Evolutionary conservation across 2,329 filamentous ascomycete species (phyloP).

Genomic region (Sclerotinia trifoliorum): DNA sequence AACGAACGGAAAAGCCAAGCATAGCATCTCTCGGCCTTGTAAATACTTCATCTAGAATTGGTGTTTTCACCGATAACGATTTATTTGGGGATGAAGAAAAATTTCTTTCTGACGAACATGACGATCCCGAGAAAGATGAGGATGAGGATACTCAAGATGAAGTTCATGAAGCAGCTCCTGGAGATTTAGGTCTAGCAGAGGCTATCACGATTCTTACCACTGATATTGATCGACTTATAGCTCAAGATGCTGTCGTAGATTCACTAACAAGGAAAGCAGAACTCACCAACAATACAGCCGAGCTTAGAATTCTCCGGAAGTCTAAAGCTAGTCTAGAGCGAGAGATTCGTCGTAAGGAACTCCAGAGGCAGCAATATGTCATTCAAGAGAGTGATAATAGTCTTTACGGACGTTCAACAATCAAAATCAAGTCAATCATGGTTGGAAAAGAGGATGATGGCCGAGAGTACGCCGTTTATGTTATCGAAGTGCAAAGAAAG

Average conservation of each 20-base stretch:
- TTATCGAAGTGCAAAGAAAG: slow-evolving; percentile 85
- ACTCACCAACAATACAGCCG: slow-evolving; percentile 92
- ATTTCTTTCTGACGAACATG: slow-evolving; percentile 81
- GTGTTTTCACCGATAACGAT: slow-evolving; percentile 91
- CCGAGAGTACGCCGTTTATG: slow-evolving; percentile 88
- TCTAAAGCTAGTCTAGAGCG: slow-evolving; percentile 90
- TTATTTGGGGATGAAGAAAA: slow-evolving; percentile 87
- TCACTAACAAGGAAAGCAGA: slow-evolving; percentile 92
- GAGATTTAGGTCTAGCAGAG: slow-evolving; percentile 88
- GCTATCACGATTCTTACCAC: slow-evolving; percentile 84
- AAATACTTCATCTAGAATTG: slow-evolving; percentile 79
- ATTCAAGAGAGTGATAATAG: slow-evolving; percentile 98
- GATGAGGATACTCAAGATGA: slow-evolving; percentile 70
- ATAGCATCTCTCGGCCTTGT: slow-evolving; percentile 89
- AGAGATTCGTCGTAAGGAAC: slow-evolving; percentile 89
- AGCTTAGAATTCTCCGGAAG: slow-evolving; percentile 87
- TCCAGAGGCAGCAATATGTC: slow-evolving; percentile 95
- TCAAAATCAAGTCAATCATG: slow-evolving; percentile 89
- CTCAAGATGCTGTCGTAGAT: slow-evolving; percentile 88
- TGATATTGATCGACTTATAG: slow-evolving; percentile 83
- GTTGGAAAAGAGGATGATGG: slow-evolving; percentile 90
- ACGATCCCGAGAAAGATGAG: slow-evolving; percentile 60
- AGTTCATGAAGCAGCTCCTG: slow-evolving; percentile 90
- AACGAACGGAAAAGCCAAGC: slow-evolving; percentile 68
- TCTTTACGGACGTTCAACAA: slow-evolving; percentile 84